These are phyloP conservation scores for Rosa persica DNA, from an alignment of 306 rosid genomes.

Conservation along the genomic window DNA sequence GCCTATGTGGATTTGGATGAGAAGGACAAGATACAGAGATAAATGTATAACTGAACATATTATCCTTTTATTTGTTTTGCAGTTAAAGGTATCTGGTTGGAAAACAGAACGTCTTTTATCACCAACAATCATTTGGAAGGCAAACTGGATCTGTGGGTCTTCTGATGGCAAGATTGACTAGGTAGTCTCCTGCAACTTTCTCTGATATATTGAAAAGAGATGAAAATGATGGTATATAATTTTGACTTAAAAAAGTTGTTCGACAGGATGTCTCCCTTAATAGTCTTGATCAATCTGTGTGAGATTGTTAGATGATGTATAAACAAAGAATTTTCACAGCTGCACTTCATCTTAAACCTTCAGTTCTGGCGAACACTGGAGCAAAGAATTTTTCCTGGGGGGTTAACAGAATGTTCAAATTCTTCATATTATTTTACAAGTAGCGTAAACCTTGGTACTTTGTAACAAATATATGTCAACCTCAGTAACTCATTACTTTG, in stretches of 20 bases:
- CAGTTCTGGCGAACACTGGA: not conserved
- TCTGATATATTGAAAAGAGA: constrained; percentile 1
- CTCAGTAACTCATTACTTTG: not conserved
- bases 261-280: not conserved
- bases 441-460: not conserved
- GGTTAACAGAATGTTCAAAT: not conserved
- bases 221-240: not conserved
- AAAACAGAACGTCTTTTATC: constrained; percentile 85
- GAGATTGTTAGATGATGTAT: not conserved
- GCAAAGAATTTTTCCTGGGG: not conserved
- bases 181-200: constrained; percentile 12
- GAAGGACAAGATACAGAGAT: not conserved
- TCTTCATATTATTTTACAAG: not conserved
- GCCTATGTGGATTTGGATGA: not conserved
- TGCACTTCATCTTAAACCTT: not conserved
- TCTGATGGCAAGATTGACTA: constrained; percentile 60
- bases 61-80: constrained; percentile 25
- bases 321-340: not conserved
- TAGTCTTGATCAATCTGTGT: not conserved
- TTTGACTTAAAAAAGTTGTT: constrained; percentile 15
- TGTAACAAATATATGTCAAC: not conserved
- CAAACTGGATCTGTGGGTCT: constrained; percentile 68
- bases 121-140: constrained; percentile 72
- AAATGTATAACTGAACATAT: not conserved
- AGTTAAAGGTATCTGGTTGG: constrained; percentile 83